Conservation (phyloP, 208 protist species). For the Trypanosoma caninum region DNA sequence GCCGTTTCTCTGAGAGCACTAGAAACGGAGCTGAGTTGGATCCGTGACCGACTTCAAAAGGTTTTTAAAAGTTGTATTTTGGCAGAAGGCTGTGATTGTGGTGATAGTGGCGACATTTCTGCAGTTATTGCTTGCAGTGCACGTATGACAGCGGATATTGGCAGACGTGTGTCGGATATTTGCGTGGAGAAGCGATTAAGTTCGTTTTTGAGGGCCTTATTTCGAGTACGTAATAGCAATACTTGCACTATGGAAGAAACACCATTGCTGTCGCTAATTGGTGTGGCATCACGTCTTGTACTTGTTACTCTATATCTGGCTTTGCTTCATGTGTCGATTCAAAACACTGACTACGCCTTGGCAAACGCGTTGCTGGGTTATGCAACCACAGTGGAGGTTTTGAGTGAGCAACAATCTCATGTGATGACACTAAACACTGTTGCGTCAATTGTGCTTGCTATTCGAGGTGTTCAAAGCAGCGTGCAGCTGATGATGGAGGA, state of each 20-base stretch:
- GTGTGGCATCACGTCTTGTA: slow-evolving; percentile 6
- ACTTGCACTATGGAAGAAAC: background rate
- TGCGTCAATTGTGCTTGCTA: slow-evolving; percentile 25
- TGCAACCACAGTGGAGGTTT: slow-evolving; percentile 6
- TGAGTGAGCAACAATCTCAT: slow-evolving; percentile 10
- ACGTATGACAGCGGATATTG: slow-evolving; percentile 4
- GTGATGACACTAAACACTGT: slow-evolving; percentile 20
- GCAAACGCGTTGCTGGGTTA: slow-evolving; percentile 27
- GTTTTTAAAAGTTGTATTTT: background rate
- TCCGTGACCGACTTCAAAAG: background rate
- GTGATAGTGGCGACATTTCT: background rate
- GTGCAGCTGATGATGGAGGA: slow-evolving; percentile 18
- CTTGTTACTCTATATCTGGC: slow-evolving; percentile 13
- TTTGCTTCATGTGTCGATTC: slow-evolving; percentile 16
- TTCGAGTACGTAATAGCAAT: background rate
- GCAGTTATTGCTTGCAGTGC: slow-evolving; percentile 7
- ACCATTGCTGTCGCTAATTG: background rate
- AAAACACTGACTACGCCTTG: slow-evolving; percentile 33
- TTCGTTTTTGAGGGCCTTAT: background rate
- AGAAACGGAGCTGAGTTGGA: slow-evolving; percentile 7
- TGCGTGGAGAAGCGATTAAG: background rate
- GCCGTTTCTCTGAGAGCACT: background rate
- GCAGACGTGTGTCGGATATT: background rate
- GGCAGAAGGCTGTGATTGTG: background rate
- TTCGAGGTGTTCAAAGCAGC: slow-evolving; percentile 15